phyloP scores from a whole-genome alignment of 176 grass and related monocot species.

The Triticum turgidum region DNA sequence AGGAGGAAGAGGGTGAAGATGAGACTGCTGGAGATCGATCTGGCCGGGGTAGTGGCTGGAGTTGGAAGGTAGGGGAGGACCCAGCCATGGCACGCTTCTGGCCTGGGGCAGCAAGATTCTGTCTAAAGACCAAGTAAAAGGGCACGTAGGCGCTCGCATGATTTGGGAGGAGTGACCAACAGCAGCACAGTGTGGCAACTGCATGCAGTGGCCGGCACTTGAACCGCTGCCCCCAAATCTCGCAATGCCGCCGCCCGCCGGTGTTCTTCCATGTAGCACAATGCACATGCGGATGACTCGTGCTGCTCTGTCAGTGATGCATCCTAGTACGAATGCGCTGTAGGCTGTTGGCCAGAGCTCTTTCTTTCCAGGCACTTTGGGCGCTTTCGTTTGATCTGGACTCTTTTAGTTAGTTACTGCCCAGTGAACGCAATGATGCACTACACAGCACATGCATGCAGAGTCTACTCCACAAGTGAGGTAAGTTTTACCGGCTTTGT shows the following conservation, averaged over 20 bases:
- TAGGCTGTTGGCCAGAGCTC: neutral
- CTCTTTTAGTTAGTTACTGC: too few species aligned
- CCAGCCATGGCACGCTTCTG: neutral
- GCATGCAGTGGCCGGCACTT: neutral
- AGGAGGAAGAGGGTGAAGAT: neutral
- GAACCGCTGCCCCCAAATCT: slow-evolving; percentile 12
- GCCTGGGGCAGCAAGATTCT: slow-evolving; percentile 28
- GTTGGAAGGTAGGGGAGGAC: slow-evolving; percentile 23
- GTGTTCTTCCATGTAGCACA: neutral
- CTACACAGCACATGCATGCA: too few species aligned
- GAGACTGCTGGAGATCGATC: neutral
- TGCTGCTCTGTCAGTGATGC: neutral
- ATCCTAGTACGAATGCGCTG: neutral
- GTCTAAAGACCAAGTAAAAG: neutral
- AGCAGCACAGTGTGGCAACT: neutral
- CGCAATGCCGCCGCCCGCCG: slow-evolving; percentile 11
- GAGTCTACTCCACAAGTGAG: too few species aligned
- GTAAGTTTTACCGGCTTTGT: too few species aligned
- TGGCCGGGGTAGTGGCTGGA: slow-evolving; percentile 20
- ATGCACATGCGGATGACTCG: slow-evolving; percentile 35
- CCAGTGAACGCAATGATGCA: too few species aligned
- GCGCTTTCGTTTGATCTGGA: too few species aligned
- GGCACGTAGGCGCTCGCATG: neutral
- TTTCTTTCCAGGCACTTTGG: too few species aligned
- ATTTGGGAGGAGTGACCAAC: slow-evolving; percentile 22